Evolutionary conservation across 805 yeast species (phyloP).

Genomic region (Komagataella phaffii): DNA sequence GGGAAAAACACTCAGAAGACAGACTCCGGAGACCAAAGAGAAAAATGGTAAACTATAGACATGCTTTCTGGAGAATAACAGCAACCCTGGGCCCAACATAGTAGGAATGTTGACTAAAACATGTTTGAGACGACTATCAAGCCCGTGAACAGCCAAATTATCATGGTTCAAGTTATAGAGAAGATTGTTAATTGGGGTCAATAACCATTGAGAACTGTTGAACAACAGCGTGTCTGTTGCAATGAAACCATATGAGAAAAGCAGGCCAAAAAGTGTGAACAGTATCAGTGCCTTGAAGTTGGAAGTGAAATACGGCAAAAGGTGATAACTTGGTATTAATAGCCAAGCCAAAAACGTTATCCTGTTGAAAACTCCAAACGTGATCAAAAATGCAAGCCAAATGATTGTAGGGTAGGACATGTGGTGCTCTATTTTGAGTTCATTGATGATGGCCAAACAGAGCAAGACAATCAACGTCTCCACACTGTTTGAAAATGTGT

Average conservation of each 20-base stretch:
- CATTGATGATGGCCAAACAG: constrained; percentile 33
- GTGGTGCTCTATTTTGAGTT: constrained; percentile 7
- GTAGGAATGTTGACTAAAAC: constrained; percentile 65
- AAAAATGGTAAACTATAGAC: constrained; percentile 41
- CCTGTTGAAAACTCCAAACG: constrained; percentile 73
- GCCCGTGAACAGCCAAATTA: constrained; percentile 69
- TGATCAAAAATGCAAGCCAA: constrained; percentile 33
- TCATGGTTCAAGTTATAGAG: constrained; percentile 45
- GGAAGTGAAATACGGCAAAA: constrained; percentile 27
- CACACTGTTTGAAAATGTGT: constrained; percentile 77
- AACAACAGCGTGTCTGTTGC: constrained; percentile 37
- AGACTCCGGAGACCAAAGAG: constrained; percentile 48
- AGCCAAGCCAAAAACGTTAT: constrained; percentile 73
- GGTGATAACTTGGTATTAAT: constrained; percentile 40
- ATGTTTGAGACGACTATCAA: constrained; percentile 73
- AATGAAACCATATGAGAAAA: constrained; percentile 25
- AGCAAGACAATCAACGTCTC: constrained; percentile 51
- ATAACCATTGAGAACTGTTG: constrained; percentile 4
- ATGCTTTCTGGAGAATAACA: constrained; percentile 25
- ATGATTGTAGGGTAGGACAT: constrained; percentile 3
- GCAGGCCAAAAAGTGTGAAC: constrained; percentile 13
- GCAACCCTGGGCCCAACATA: constrained; percentile 64
- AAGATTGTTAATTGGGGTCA: constrained; percentile 69
- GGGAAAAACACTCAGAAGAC: constrained; percentile 55
- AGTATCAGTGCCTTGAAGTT: constrained; percentile 18